phyloP scores from a whole-genome alignment of 2,329 filamentous ascomycete species.

The Phyllosticta paracitricarpa region DNA sequence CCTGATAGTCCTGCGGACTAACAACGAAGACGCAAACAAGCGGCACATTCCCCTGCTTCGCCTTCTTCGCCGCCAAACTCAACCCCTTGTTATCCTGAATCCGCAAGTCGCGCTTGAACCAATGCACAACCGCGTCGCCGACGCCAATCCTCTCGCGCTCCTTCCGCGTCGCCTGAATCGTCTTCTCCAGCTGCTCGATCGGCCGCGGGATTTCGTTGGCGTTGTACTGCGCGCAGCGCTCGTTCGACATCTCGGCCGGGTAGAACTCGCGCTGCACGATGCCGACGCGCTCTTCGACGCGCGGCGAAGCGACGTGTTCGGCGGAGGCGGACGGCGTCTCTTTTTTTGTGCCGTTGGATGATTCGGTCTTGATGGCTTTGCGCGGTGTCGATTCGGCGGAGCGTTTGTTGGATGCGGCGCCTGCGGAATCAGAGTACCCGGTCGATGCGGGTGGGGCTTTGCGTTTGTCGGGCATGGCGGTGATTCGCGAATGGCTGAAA shows the following conservation, averaged over 20 bases:
- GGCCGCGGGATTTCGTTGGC: slow-evolving; percentile 60
- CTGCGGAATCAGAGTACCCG: slow-evolving; percentile 25
- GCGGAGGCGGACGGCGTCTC: slow-evolving; percentile 3
- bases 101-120: slow-evolving; percentile 81
- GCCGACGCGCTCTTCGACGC: slow-evolving; percentile 27
- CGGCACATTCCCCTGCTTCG: slow-evolving; percentile 57
- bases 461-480: slow-evolving; percentile 25
- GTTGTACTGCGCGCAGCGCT: slow-evolving; percentile 64
- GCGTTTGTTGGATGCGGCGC: slow-evolving; percentile 27
- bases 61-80: slow-evolving; percentile 54
- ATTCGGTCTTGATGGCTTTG: slow-evolving; percentile 15
- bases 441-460: slow-evolving; percentile 16
- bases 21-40: slow-evolving; percentile 69
- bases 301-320: slow-evolving; percentile 21
- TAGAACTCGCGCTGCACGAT: slow-evolving; percentile 57
- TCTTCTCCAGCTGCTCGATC: slow-evolving; percentile 55
- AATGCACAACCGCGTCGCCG: slow-evolving; percentile 64
- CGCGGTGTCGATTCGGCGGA: slow-evolving; percentile 23
- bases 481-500: neutral
- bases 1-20: slow-evolving; percentile 75
- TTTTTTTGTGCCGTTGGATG: slow-evolving; percentile 12
- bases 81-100: slow-evolving; percentile 64
- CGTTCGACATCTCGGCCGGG: slow-evolving; percentile 75
- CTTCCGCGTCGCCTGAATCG: slow-evolving; percentile 50
- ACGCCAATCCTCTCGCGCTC: slow-evolving; percentile 43